Percentiles rank a stretch among this genome's conserved stretches.
phyloP scores from a whole-genome alignment of 306 rosid genomes.

The Luffa aegyptiaca region DNA sequence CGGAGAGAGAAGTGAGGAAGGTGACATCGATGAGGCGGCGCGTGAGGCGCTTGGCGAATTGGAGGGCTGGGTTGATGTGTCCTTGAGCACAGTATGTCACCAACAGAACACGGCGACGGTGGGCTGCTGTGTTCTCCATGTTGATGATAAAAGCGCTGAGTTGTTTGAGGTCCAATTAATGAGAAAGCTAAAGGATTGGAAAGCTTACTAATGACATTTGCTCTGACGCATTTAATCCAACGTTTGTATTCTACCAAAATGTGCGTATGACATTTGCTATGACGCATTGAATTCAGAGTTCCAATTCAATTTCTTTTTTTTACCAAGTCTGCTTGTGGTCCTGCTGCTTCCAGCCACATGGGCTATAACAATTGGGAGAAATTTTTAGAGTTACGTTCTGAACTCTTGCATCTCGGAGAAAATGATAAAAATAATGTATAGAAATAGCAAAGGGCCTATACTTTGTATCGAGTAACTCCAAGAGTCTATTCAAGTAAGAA shows the following conservation, averaged over 20 bases:
- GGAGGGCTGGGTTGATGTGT: slow-evolving; percentile 30
- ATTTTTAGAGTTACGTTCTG: too few relatives aligned
- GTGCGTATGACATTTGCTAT: too few relatives aligned
- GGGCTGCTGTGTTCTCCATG: neutral
- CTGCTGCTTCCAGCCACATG: neutral
- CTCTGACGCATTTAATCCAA: neutral
- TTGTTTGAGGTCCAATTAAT: neutral
- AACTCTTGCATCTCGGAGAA: too few relatives aligned
- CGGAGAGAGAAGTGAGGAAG: slow-evolving; percentile 9
- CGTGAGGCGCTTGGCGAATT: slow-evolving; percentile 24
- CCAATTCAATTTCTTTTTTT: neutral
- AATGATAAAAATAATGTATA: too few relatives aligned
- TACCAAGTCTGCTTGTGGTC: neutral
- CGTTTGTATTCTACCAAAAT: too few relatives aligned
- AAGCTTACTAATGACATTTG: neutral
- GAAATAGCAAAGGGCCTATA: too few relatives aligned
- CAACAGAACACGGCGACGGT: slow-evolving; percentile 1
- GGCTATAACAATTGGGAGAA: too few relatives aligned
- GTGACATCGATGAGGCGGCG: slow-evolving; percentile 18
- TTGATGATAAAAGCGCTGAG: neutral
- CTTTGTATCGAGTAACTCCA: too few relatives aligned
- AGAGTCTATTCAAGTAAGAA: too few relatives aligned
- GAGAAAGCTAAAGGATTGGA: neutral
- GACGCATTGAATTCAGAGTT: neutral
- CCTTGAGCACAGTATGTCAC: slow-evolving; percentile 20